These are phyloP conservation scores for Pyronema domesticum DNA, from an alignment of 495 filamentous ascomycete species.

Conservation along the genomic window DNA sequence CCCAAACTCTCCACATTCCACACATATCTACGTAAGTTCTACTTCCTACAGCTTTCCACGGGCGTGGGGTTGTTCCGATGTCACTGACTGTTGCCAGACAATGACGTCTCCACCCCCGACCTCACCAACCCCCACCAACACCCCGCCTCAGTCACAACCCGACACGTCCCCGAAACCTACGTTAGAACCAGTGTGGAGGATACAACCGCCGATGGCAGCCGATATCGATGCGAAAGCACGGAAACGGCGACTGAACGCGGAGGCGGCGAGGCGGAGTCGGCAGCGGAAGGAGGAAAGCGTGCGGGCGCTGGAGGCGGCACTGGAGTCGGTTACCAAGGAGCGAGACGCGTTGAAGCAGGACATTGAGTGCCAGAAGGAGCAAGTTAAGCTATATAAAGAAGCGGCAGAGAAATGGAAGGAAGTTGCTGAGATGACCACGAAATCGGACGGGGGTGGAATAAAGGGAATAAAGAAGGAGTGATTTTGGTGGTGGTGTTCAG, in stretches of 20 bases:
- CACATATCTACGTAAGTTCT: neutral
- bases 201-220: neutral
- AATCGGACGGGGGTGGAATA: too few species aligned
- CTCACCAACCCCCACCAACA: neutral
- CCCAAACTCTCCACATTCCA: neutral
- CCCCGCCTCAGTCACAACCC: neutral
- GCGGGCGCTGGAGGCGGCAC: neutral
- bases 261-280: neutral
- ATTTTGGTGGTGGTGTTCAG: too few species aligned
- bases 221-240: neutral
- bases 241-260: neutral
- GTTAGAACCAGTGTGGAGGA: neutral
- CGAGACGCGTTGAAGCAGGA: neutral
- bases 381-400: neutral
- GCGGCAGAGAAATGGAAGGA: constrained; percentile 5
- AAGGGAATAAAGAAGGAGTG: too few species aligned
- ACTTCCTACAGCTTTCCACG: neutral
- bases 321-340: neutral
- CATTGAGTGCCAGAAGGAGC: neutral
- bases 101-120: neutral
- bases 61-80: too few species aligned
- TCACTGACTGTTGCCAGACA: neutral
- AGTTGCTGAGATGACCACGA: constrained; percentile 31
- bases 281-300: neutral
- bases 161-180: neutral